Conservation (phyloP, 805 yeast species). For the Zygotorulaspora florentina region DNA sequence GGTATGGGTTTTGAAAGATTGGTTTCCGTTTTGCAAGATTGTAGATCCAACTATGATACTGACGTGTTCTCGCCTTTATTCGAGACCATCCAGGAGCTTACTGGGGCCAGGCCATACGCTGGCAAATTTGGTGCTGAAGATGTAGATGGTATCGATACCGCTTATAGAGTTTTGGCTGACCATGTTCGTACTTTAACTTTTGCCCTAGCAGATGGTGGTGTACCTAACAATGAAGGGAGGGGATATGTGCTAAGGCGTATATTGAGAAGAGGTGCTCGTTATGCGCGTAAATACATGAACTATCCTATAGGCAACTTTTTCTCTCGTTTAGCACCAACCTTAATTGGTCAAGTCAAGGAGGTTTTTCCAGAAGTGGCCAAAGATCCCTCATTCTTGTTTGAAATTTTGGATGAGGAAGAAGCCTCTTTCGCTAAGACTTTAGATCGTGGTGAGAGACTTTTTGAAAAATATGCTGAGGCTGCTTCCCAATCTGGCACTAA, state of each 20-base stretch:
- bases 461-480: constrained; percentile 84
- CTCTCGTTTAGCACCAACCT: constrained; percentile 86
- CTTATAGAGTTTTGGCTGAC: constrained; percentile 96
- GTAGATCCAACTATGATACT: constrained; percentile 91
- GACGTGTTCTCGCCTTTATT: constrained; percentile 93
- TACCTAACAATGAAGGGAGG: constrained; percentile 98
- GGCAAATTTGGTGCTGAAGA: constrained; percentile 95
- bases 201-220: constrained; percentile 98
- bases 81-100: constrained; percentile 79
- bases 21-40: constrained; percentile 90
- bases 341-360: constrained; percentile 79
- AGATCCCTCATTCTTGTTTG: constrained; percentile 71
- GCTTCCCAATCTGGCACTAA: constrained; percentile 73
- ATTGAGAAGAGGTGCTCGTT: constrained; percentile 95
- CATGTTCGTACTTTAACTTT: constrained; percentile 96
- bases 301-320: constrained; percentile 94
- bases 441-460: constrained; percentile 96
- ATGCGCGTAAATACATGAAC: constrained; percentile 91
- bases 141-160: constrained; percentile 92
- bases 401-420: constrained; percentile 94
- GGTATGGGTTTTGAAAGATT: constrained; percentile 99
- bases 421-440: constrained; percentile 90
- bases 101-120: constrained; percentile 85
- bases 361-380: constrained; percentile 88
- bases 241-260: constrained; percentile 97